These are phyloP conservation scores for Dryas octopetala DNA, from an alignment of 306 rosid species.

Conservation along the genomic window DNA sequence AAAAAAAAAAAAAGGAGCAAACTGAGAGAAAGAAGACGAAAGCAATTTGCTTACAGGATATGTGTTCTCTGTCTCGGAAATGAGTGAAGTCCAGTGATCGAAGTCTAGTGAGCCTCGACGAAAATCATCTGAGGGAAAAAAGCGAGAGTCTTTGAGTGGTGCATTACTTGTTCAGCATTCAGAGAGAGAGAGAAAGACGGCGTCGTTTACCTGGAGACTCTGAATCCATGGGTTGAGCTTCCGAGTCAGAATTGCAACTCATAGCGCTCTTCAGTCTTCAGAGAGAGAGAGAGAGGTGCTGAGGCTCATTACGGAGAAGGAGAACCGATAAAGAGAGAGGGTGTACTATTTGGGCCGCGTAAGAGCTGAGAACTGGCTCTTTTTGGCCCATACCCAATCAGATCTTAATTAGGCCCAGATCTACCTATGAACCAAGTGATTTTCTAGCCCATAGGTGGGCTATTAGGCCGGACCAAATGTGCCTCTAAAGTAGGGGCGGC, in stretches of 20 bases:
- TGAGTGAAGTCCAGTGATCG: constrained; percentile 65
- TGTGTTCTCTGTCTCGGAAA: constrained; percentile 53
- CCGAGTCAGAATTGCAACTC: constrained; percentile 13
- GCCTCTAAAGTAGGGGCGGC: too few species aligned
- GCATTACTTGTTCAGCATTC: background rate
- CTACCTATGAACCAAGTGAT: too few species aligned
- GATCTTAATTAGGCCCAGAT: too few species aligned
- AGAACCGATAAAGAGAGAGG: too few species aligned
- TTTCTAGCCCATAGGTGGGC: too few species aligned
- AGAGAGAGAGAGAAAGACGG: background rate
- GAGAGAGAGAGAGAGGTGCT: background rate
- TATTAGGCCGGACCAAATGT: too few species aligned
- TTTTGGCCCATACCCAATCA: too few species aligned
- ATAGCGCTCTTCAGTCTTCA: background rate
- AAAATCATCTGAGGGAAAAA: constrained; percentile 48
- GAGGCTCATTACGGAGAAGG: background rate
- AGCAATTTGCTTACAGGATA: constrained; percentile 52
- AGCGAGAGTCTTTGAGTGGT: background rate
- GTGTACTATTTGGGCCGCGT: too few species aligned
- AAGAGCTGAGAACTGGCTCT: too few species aligned
- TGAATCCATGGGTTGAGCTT: constrained; percentile 34
- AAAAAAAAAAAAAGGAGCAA: background rate
- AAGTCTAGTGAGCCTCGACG: constrained; percentile 49
- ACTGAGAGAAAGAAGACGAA: background rate
- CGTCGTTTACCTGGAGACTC: constrained; percentile 22